These are phyloP conservation scores for Colletotrichum viniferum DNA, from an alignment of 2,329 filamentous ascomycete genomes.

Conservation along the genomic window DNA sequence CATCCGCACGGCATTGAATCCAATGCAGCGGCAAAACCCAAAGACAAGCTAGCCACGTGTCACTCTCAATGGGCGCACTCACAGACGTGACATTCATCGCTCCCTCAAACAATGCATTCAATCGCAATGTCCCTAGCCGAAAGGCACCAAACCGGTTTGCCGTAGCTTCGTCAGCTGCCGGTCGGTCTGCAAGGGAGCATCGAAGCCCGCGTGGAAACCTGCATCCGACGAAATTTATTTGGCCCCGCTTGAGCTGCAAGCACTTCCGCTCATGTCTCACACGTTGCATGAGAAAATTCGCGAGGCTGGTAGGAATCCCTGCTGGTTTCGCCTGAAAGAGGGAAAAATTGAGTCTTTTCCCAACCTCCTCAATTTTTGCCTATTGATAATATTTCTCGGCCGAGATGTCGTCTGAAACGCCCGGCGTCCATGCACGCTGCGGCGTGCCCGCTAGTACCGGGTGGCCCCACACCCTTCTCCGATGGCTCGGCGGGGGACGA, in stretches of 20 bases:
- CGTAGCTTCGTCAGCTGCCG: neutral
- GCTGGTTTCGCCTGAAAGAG: neutral
- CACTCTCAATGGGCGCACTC: neutral
- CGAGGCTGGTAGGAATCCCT: neutral
- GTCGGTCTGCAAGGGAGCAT: neutral
- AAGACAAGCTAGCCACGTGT: constrained; percentile 10
- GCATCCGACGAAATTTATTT: neutral
- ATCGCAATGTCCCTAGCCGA: neutral
- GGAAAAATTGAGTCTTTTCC: neutral
- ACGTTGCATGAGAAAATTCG: neutral
- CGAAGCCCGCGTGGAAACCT: neutral
- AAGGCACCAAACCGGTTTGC: neutral
- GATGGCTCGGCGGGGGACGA: neutral
- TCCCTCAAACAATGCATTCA: neutral
- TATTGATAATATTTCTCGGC: neutral
- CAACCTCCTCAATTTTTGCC: constrained; percentile 11
- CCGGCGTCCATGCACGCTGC: neutral
- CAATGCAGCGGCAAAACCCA: neutral
- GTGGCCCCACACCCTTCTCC: neutral
- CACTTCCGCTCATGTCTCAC: neutral
- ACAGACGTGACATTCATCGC: neutral
- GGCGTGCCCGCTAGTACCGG: neutral
- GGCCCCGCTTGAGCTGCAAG: neutral
- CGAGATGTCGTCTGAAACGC: constrained; percentile 16
- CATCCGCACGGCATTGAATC: neutral